Evolutionary conservation across 169 alveolate species (phyloP), one percentile per base, ranked within the genome.

Genomic region (Cryptosporidium tyzzeri): DNA sequence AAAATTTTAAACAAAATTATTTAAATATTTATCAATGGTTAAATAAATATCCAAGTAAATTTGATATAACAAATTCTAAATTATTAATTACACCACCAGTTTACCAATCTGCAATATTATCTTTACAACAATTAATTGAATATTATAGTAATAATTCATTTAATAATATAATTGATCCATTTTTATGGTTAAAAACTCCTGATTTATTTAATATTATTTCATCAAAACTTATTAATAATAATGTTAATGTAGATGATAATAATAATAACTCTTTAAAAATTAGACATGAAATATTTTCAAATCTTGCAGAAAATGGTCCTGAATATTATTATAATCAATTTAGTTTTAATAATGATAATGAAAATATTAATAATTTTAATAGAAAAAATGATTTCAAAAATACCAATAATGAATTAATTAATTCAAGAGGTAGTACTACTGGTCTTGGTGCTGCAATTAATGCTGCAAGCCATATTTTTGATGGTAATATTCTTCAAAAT

Each of bases 391-490:
- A 12, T 10, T n/a, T 0, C 7, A 31, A 44, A 21, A 62, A n/a
- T 31, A 33, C 31, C 12, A 65, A 65, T 65, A 65, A 29, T 31
- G 48, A 35, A 16, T 33, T 33, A 14, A 65, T 33, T 12, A 33
- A 14, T n/a, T 51, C 85, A 33, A 80, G 67, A 39, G 62, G 68
- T 35, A 39, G 59, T 50, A 80, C 71, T 12, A 62, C 89, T 26
- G 70, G 85, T 18, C 53, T 80, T 0, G 89, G 62, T 61, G 71
- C 89, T 12, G 75, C 89, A 16, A 39, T 80, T 48, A 44, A 44
- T 62, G 74, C 80, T 44, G 71, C 89, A 26, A 80, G 67, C 50
- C 89, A 80, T 65, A 80, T 80, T 39, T 80, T 80, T 61, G 89
- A 80, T 41, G 89, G 89, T 37, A 80, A 80, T 39, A 62, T 65